Evolutionary conservation across 495 filamentous ascomycete genomes (phyloP).

Genomic region (Neurospora sp.): DNA sequence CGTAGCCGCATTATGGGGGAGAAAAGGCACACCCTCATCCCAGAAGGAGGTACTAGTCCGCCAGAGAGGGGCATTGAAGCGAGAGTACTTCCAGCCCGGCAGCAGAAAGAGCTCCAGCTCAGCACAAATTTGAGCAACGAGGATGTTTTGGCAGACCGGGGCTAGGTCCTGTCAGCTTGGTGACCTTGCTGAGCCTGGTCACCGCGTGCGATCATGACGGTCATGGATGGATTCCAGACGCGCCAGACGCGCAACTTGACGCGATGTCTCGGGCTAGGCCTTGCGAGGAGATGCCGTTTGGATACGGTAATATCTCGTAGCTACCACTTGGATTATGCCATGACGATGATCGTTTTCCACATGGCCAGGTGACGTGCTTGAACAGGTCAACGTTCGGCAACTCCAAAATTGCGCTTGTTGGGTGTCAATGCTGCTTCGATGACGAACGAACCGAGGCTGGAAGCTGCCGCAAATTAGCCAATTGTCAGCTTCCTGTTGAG

Average conservation of each 20-base stretch:
- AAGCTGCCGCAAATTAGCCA: neutral
- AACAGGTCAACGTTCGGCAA: conserved; percentile 18
- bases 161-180: neutral
- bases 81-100: neutral
- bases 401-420: conserved; percentile 32
- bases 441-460: neutral
- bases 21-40: neutral
- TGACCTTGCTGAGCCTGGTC: neutral
- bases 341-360: neutral
- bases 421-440: conserved; percentile 27
- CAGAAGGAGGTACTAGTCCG: neutral
- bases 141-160: neutral
- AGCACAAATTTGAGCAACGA: neutral
- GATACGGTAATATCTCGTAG: neutral
- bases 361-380: conserved; percentile 9
- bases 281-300: neutral
- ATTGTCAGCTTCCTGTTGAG: conserved; percentile 2
- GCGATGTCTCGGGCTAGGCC: neutral
- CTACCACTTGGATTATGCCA: neutral
- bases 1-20: neutral
- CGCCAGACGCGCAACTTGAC: neutral
- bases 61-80: neutral
- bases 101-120: neutral
- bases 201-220: neutral
- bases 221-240: neutral